Evolutionary conservation across 257 asterid genomes (phyloP), one percentile per base, ranked within the genome.

Genomic region (Forsythia suspensa): DNA sequence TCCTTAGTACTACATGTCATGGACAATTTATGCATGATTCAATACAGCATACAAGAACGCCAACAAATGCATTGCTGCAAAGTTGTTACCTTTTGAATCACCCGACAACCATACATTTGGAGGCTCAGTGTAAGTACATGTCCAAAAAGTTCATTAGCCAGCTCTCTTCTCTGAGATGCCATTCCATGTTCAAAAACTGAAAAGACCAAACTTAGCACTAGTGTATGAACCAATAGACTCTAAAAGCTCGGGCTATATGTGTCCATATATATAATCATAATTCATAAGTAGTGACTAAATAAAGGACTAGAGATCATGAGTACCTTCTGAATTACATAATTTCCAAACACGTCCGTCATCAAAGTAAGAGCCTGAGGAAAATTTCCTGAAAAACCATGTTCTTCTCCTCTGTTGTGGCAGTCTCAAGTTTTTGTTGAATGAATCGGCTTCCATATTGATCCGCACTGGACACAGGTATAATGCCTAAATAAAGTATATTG

Each of bases 81-180:
- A 57, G 61, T 72, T 36, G 16, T 57, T 85, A 95, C 99, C 99
- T 95, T 95, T 84, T 95, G 99, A 83, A 95, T 93, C 80, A 95
- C 99, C 38, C 99, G 90, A 76, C 99, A 95, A 46, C 99, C 99
- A 77, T 95, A 95, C 99, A 95, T 95, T 85, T 95, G 99, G 79
- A 95, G 98, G 87, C 98, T 91, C 44, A 91, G 88, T 11, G 88
- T 90, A 67, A 95, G 91, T 43, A 95, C 97, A 83, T 93, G 92
- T 39, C 98, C 98, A 73, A 95, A 85, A 76, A 95, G 94, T 87
- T 91, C 89, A 82, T 79, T 82, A 80, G 93, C 96, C 74, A 95
- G 78, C 76, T 95, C 97, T 87, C 99, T 91, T 80, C 97, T 89
- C 79, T 95, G 97, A 77, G 91, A 57, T 44, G 91, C 78, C 98